Evolutionary conservation across 768 basidiomycete genomes (phyloP).

Genomic region (Leccinum boreale): DNA sequence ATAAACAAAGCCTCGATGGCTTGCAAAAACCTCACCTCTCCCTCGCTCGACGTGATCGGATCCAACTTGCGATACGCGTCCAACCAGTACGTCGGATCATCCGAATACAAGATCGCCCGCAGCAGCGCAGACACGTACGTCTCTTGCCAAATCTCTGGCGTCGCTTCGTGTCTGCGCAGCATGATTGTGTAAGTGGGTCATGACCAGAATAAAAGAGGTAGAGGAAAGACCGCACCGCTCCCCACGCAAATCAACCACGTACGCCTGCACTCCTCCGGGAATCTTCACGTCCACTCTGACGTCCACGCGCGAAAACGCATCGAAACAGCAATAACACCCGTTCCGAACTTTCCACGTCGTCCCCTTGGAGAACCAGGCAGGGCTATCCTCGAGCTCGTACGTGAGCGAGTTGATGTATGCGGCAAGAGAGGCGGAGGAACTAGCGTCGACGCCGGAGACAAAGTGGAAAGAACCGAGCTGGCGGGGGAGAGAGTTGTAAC

Average conservation of each 20-base stretch:
- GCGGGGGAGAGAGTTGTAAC: not conserved
- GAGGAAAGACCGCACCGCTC: constrained; percentile 63
- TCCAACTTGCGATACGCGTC: constrained; percentile 96
- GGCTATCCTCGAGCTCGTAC: constrained; percentile 87
- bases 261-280: constrained; percentile 93
- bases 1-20: constrained; percentile 86
- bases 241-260: constrained; percentile 90
- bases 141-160: constrained; percentile 94
- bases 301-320: constrained; percentile 96
- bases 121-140: constrained; percentile 93
- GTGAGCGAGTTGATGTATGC: constrained; percentile 99
- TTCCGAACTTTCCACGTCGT: constrained; percentile 87
- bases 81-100: constrained; percentile 86
- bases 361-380: constrained; percentile 89
- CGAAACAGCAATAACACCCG: constrained; percentile 97
- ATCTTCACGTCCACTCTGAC: constrained; percentile 98
- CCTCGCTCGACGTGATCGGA: constrained; percentile 86
- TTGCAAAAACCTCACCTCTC: constrained; percentile 86
- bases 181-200: not conserved
- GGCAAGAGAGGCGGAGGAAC: constrained; percentile 94
- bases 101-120: constrained; percentile 90
- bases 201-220: not conserved
- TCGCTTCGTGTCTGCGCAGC: constrained; percentile 68
- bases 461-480: constrained; percentile 97
- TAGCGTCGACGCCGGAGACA: constrained; percentile 97